Base-by-base conservation (phyloP, 768 basidiomycete genomes). In the Pholiota molesta region DNA sequence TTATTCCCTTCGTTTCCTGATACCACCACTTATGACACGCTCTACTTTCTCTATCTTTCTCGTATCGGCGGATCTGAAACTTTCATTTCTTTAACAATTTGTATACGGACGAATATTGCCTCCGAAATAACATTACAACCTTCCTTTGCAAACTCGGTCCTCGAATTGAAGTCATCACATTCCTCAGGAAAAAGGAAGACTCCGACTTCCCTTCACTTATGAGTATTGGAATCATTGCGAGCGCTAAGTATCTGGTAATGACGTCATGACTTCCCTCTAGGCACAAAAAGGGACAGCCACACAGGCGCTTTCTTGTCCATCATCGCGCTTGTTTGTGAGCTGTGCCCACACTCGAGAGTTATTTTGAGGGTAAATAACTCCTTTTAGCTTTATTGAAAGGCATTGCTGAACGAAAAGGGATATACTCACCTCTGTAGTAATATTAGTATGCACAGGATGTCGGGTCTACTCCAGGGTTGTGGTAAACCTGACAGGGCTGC, bases 1-100 rank as follows among this genome's bases (percentile, higher is more conserved):
- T 62, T 69, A 63, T 67, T 62, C 57, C 57, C 37, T 68, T 63
- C 49, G 35, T 60, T 42, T 52, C 53, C 56, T 42, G 37, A 42
- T 56, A 62, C 57, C 55, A 55, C 19, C 47, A 37, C 35, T 52
- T 35, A 52, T 52, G 49, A 45, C 61, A 52, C 31, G 23, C 35
- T 62, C 37, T 51, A 26, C 51, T 54, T 31, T 21, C 44, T 17
- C 11, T 47, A 29, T 39, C 37, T 45, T 40, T 54, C 19, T 60
- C 42, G 29, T 54, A 28, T 14, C 55, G 55, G 55, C 45, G 45
- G 57, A 59, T 60, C 58, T 40, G 42, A 49, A 23, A 49, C 47
- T 11, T 49, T 49, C 47, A 40, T 37, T 52, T 19, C 29, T 53
- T 28, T 49, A 40, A 16, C 54, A 31, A 31, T 57, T 49, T 58